Conservation (phyloP, 805 yeast species). For the Tetrapisispora phaffii region DNA sequence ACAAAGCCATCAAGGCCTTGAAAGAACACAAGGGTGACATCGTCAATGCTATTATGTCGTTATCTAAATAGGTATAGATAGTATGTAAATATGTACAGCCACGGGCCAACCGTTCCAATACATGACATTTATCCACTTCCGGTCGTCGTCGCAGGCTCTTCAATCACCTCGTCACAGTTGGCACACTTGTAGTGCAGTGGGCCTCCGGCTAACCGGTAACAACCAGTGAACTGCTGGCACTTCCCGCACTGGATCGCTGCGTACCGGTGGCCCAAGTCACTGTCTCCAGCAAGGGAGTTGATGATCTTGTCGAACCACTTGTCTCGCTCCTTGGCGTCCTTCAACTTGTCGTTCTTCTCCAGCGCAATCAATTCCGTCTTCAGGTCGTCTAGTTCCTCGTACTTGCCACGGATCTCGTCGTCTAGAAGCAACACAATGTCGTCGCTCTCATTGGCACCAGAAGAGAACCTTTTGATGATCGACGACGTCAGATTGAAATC, state of each 20-base stretch:
- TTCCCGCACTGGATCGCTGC: slow-evolving; percentile 19
- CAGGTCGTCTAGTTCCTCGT: slow-evolving; percentile 32
- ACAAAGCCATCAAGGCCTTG: slow-evolving; percentile 86
- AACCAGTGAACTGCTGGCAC: slow-evolving; percentile 19
- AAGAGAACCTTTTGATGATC: slow-evolving; percentile 52
- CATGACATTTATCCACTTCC: neutral
- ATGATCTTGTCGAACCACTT: slow-evolving; percentile 29
- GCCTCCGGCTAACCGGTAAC: slow-evolving; percentile 15
- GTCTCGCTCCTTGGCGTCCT: slow-evolving; percentile 21
- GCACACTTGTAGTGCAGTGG: slow-evolving; percentile 23
- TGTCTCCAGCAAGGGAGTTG: slow-evolving; percentile 25
- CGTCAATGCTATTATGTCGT: slow-evolving; percentile 91
- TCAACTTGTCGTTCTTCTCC: slow-evolving; percentile 5
- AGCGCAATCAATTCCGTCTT: slow-evolving; percentile 23
- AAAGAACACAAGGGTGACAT: slow-evolving; percentile 84
- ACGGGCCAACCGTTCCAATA: neutral
- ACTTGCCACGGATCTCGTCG: slow-evolving; percentile 34
- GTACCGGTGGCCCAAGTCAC: slow-evolving; percentile 9
- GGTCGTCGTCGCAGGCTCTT: slow-evolving; percentile 3
- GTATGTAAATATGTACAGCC: neutral
- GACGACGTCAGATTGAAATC: slow-evolving; percentile 68
- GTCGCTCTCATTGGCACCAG: slow-evolving; percentile 41
- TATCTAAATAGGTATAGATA: slow-evolving; percentile 30
- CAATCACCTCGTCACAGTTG: slow-evolving; percentile 14
- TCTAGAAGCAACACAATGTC: slow-evolving; percentile 38